Evolutionary conservation across 108 stramenopile species (phyloP).

Genomic region (Bacterosira constricta): DNA sequence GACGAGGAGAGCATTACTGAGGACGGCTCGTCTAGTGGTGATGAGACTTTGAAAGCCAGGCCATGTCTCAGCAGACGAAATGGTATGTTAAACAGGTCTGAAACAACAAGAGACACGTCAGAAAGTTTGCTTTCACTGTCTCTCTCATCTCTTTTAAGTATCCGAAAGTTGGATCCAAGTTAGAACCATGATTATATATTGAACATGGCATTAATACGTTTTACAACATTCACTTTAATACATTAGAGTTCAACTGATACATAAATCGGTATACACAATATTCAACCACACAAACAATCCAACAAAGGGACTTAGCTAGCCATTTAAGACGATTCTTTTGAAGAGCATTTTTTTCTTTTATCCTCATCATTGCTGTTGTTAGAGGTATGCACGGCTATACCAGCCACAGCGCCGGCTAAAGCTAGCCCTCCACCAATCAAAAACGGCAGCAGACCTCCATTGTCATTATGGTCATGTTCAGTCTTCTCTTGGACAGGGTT

Average conservation of each 20-base stretch:
- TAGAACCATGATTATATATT: too few relatives aligned
- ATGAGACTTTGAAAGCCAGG: not conserved
- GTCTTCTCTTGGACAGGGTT: not conserved
- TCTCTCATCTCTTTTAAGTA: not conserved
- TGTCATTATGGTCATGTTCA: not conserved
- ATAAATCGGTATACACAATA: too few relatives aligned
- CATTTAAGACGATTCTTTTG: not conserved
- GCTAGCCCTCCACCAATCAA: constrained; percentile 38
- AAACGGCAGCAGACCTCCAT: constrained; percentile 1
- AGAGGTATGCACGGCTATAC: constrained; percentile 16
- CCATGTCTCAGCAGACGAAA: not conserved
- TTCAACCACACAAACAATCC: too few relatives aligned
- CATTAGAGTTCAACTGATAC: too few relatives aligned
- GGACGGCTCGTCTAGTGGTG: not conserved
- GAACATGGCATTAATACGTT: too few relatives aligned
- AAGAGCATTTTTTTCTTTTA: not conserved
- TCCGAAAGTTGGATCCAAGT: not conserved
- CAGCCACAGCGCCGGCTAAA: constrained; percentile 21
- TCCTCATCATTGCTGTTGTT: constrained; percentile 12
- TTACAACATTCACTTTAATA: too few relatives aligned
- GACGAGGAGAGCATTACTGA: not conserved
- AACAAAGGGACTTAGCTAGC: too few relatives aligned
- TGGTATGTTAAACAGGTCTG: too few relatives aligned
- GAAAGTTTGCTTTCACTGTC: too few relatives aligned
- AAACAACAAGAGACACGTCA: too few relatives aligned